Conservation (phyloP, 345 rosid genomes). For the Moringa oleifera region DNA sequence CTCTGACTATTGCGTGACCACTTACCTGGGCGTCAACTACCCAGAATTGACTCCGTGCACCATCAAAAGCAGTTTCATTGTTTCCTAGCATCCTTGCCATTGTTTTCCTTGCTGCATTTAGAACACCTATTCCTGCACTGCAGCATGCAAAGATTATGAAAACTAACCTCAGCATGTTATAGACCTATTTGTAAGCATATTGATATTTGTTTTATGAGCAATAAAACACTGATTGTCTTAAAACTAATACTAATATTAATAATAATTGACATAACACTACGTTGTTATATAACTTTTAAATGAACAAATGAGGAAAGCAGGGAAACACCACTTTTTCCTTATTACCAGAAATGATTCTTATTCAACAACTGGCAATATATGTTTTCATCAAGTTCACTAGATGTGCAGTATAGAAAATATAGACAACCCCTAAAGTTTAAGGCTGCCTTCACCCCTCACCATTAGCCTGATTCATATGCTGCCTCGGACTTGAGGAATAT, state of each 20-base stretch:
- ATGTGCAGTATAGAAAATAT: no score
- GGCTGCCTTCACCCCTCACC: background rate
- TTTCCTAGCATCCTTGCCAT: slow-evolving; percentile 98
- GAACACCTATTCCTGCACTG: slow-evolving; percentile 98
- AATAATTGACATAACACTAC: no score
- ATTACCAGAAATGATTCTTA: no score
- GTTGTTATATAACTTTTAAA: no score
- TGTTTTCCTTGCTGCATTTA: slow-evolving; percentile 94
- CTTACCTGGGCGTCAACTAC: slow-evolving; percentile 91
- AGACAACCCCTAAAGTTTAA: background rate
- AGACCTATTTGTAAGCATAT: background rate
- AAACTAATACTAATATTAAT: background rate
- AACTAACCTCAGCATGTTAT: slow-evolving; percentile 12
- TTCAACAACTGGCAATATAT: no score
- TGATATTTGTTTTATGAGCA: slow-evolving; percentile 1
- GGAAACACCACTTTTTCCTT: no score
- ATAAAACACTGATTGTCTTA: slow-evolving; percentile 8
- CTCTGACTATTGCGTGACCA: background rate
- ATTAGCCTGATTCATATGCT: background rate
- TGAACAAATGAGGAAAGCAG: no score
- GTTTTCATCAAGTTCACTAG: background rate
- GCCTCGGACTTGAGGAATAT: background rate
- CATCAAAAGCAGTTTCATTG: slow-evolving; percentile 73
- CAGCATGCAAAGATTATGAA: slow-evolving; percentile 21
- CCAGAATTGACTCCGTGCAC: slow-evolving; percentile 96